Evolutionary conservation across 2,329 filamentous ascomycete genomes (phyloP).

Genomic region (Pezicula neosporulosa): DNA sequence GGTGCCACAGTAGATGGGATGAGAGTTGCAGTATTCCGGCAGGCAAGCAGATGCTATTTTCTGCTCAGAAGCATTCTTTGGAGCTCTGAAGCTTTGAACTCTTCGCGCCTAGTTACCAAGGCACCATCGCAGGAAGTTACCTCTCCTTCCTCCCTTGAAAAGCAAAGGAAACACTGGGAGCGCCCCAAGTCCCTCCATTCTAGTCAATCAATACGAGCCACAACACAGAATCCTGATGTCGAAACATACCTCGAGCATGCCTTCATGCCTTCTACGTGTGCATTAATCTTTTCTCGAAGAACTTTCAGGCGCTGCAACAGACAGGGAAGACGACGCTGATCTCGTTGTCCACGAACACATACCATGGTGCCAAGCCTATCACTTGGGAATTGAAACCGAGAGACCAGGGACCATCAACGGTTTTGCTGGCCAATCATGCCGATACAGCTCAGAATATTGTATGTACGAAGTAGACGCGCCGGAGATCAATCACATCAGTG

Average conservation of each 20-base stretch:
- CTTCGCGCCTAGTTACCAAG: too few species aligned
- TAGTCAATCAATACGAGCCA: too few species aligned
- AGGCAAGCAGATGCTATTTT: too few species aligned
- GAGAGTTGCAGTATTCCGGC: too few species aligned
- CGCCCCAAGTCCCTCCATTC: too few species aligned
- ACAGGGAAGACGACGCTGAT: slow-evolving; percentile 1
- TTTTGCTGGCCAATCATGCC: not conserved
- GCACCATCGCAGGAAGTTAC: too few species aligned
- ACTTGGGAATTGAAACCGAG: slow-evolving; percentile 13
- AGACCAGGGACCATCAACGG: slow-evolving; percentile 4
- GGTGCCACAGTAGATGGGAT: too few species aligned
- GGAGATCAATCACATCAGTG: slow-evolving; percentile 1
- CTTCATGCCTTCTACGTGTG: slow-evolving; percentile 4
- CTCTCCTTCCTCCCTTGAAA: too few species aligned
- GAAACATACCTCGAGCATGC: not conserved
- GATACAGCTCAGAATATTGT: not conserved
- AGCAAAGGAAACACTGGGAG: too few species aligned
- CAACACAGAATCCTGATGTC: too few species aligned
- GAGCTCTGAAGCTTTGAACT: too few species aligned
- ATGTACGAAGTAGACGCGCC: not conserved
- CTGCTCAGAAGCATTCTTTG: too few species aligned
- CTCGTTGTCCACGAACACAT: slow-evolving; percentile 1
- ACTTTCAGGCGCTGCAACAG: not conserved
- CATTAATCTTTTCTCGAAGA: not conserved
- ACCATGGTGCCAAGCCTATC: slow-evolving; percentile 12